phyloP scores from a whole-genome alignment of 2,329 filamentous ascomycete species.

The Aspergillus brunneoviolaceus region DNA sequence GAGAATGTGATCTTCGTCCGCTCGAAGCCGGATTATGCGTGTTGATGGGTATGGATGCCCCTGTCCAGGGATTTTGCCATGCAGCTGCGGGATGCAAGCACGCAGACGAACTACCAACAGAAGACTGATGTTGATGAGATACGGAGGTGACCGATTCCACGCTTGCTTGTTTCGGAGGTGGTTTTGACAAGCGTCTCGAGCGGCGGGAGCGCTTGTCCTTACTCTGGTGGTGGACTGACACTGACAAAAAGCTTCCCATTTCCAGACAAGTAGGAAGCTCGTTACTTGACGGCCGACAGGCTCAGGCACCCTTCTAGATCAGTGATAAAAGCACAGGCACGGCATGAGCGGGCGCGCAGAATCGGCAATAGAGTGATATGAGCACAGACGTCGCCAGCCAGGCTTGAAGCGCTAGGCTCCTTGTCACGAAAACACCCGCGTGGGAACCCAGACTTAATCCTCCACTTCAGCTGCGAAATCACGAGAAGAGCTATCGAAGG shows the following conservation, averaged over 20 bases:
- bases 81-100: conserved; percentile 16
- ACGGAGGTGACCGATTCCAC: conserved; percentile 11
- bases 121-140: conserved; percentile 16
- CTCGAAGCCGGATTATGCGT: conserved; percentile 12
- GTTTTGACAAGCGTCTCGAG: conserved; percentile 40
- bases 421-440: background rate
- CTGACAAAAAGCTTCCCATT: conserved; percentile 41
- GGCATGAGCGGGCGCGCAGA: background rate
- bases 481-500: background rate
- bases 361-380: background rate
- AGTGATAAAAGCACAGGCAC: conserved; percentile 3
- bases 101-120: conserved; percentile 8
- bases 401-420: conserved; percentile 1
- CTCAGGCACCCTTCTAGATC: conserved; percentile 14
- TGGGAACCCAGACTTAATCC: background rate
- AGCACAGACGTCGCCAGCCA: background rate
- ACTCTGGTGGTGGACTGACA: conserved; percentile 16
- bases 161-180: conserved; percentile 28
- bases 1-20: conserved; percentile 22
- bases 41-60: conserved; percentile 23
- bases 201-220: conserved; percentile 34
- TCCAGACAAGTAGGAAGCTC: background rate
- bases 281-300: conserved; percentile 6
- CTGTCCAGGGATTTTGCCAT: conserved; percentile 40
- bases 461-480: background rate